These are phyloP conservation scores for Epicoccum sorghinum DNA, from an alignment of 2,329 filamentous ascomycete species.

Conservation along the genomic window DNA sequence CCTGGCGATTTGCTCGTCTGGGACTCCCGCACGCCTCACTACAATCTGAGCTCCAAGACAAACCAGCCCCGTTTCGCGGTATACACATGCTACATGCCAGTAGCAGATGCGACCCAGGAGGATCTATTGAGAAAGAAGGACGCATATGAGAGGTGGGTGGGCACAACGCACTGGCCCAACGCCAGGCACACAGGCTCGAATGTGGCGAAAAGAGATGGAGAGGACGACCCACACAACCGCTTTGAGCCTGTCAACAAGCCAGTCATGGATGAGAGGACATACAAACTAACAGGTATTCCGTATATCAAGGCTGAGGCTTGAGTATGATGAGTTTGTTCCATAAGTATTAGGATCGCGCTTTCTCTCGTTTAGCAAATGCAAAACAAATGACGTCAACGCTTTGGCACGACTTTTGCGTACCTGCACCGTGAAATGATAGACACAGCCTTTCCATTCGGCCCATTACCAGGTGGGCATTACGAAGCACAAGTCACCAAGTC, in stretches of 20 bases:
- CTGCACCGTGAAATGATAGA: background rate
- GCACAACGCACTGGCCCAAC: constrained; percentile 47
- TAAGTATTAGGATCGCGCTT: background rate
- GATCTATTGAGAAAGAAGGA: constrained; percentile 43
- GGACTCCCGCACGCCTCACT: constrained; percentile 51
- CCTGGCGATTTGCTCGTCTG: constrained; percentile 56
- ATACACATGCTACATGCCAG: constrained; percentile 49
- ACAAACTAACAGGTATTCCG: constrained; percentile 57
- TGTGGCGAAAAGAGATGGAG: constrained; percentile 38
- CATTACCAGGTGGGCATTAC: background rate
- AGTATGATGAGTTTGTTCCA: background rate
- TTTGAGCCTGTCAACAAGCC: constrained; percentile 50
- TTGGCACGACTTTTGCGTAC: background rate
- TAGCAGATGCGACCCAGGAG: constrained; percentile 42
- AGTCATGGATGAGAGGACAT: constrained; percentile 50
- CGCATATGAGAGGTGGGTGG: constrained; percentile 37
- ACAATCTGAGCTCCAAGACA: constrained; percentile 40
- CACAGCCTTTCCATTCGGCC: background rate
- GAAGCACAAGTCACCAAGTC: too few relatives aligned
- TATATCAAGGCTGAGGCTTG: constrained; percentile 43
- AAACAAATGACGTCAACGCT: background rate
- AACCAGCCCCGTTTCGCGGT: constrained; percentile 35
- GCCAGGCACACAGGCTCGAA: constrained; percentile 43
- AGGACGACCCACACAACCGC: constrained; percentile 44
- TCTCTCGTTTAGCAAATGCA: background rate